phyloP scores from a whole-genome alignment of 345 rosid genomes.

The Noccaea bulbosa region DNA sequence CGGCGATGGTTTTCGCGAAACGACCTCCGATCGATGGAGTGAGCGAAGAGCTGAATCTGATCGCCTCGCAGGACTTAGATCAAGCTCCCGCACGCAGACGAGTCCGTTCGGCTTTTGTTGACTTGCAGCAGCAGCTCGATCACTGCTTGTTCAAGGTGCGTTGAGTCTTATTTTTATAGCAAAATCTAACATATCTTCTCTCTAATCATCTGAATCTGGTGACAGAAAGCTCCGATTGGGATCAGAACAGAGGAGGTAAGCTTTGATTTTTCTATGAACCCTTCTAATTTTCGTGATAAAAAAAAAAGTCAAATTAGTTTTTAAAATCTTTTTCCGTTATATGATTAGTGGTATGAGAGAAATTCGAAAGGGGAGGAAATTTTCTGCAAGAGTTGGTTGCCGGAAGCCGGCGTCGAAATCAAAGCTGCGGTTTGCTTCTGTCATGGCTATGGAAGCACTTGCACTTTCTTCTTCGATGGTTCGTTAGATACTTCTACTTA shows the following conservation, averaged over 20 bases:
- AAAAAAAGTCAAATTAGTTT: background rate
- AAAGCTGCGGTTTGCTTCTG: conserved; percentile 77
- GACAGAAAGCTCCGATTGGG: conserved; percentile 75
- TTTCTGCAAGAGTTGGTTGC: conserved; percentile 89
- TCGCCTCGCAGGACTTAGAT: conserved; percentile 72
- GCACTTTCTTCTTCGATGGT: conserved; percentile 99
- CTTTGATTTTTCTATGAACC: conserved; percentile 5
- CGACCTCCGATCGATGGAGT: conserved; percentile 57
- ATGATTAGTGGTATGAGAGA: conserved; percentile 72
- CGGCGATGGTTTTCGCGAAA: conserved; percentile 28
- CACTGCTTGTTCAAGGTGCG: conserved; percentile 83
- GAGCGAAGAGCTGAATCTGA: conserved; percentile 65
- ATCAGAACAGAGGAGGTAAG: conserved; percentile 83
- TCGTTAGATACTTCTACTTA: conserved; percentile 33
- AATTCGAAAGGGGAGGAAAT: conserved; percentile 72
- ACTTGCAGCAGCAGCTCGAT: conserved; percentile 74
- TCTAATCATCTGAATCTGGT: conserved; percentile 33
- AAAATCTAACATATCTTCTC: background rate
- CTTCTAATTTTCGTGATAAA: background rate
- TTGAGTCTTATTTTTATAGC: background rate
- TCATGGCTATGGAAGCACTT: conserved; percentile 98
- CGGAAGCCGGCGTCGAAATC: conserved; percentile 55
- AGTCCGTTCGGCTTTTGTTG: conserved; percentile 72
- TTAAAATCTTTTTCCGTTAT: conserved; percentile 17
- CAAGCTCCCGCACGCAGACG: conserved; percentile 71